Evolutionary conservation across 345 rosid species (phyloP).

Genomic region (Linum trigynum): DNA sequence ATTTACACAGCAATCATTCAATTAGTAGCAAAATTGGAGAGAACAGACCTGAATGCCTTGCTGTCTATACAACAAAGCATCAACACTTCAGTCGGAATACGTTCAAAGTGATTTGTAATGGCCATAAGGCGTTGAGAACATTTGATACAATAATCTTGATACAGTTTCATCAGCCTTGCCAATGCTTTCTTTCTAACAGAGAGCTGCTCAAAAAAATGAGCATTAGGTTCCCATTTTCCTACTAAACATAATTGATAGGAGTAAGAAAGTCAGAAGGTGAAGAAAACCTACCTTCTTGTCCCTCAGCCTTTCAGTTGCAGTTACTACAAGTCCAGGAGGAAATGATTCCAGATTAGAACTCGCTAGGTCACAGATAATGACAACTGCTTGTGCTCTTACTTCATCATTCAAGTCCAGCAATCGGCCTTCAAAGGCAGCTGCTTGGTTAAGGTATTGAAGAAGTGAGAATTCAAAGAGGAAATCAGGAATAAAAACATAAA

Average conservation of each 20-base stretch:
- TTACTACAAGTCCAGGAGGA: conserved; percentile 49
- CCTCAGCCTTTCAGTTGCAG: conserved; percentile 70
- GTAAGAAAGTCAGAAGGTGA: conserved; percentile 1
- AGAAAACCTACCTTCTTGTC: conserved; percentile 69
- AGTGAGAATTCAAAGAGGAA: conserved; percentile 11
- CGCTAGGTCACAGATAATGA: conserved; percentile 68
- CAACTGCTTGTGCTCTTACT: conserved; percentile 72
- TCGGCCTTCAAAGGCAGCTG: conserved; percentile 77
- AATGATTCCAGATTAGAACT: conserved; percentile 40
- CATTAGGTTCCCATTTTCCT: neutral
- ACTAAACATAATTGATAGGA: neutral
- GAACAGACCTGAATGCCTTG: conserved; percentile 57
- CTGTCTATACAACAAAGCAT: conserved; percentile 75
- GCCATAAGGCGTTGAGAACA: conserved; percentile 58
- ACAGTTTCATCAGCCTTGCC: conserved; percentile 67
- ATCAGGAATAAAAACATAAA: conserved; percentile 16
- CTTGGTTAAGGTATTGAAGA: conserved; percentile 11
- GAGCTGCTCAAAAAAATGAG: conserved; percentile 29
- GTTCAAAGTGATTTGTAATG: conserved; percentile 54
- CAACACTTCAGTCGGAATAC: conserved; percentile 73
- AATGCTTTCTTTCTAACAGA: conserved; percentile 81
- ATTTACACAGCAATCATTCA: neutral
- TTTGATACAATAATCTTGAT: conserved; percentile 66
- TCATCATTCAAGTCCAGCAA: conserved; percentile 76
- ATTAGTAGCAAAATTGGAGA: conserved; percentile 14